Evolutionary conservation across 148 eudicot genomes (phyloP).

Genomic region (Chenopodium berlandieri): DNA sequence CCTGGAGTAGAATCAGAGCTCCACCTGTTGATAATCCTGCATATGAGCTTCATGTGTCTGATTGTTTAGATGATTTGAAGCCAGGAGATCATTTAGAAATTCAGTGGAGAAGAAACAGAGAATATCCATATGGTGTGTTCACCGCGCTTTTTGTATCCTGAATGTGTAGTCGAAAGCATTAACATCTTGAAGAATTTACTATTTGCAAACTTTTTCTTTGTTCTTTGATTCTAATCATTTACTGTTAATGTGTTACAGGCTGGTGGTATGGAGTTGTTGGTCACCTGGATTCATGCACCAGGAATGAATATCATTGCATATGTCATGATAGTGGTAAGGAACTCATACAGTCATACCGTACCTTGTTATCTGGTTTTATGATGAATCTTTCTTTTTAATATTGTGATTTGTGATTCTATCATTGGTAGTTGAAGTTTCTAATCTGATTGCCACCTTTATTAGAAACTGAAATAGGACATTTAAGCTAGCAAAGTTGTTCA

Average conservation of each 20-base stretch:
- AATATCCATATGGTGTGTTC: constrained; percentile 65
- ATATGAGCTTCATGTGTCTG: constrained; percentile 58
- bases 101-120: constrained; percentile 85
- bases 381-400: background rate
- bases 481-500: background rate
- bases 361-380: background rate
- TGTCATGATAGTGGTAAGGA: constrained; percentile 67
- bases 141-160: background rate
- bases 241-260: constrained; percentile 41
- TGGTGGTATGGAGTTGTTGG: constrained; percentile 99
- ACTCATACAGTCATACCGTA: background rate
- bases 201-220: background rate
- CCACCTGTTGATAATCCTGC: constrained; percentile 68
- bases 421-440: background rate
- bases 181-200: background rate
- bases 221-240: background rate
- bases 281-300: constrained; percentile 66
- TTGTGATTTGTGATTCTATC: background rate
- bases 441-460: background rate
- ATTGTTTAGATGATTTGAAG: constrained; percentile 63
- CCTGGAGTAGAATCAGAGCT: constrained; percentile 79
- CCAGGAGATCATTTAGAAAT: constrained; percentile 89
- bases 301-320: constrained; percentile 45
- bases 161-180: background rate
- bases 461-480: background rate